Conservation (phyloP, 1,139 yeast genomes). For the Nakaseomyces uthaithaninus region DNA sequence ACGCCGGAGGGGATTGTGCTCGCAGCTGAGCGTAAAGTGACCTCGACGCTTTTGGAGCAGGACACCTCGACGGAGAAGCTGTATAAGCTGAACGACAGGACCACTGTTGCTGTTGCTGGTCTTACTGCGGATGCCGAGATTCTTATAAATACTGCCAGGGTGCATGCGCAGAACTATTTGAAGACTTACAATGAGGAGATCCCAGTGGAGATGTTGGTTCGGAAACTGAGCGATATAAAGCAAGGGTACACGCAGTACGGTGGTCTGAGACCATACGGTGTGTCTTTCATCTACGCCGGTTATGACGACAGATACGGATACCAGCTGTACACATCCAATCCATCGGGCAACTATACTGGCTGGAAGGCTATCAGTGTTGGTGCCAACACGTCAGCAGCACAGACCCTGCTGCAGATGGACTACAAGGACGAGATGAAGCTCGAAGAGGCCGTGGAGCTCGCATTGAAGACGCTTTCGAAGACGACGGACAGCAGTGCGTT, state of each 20-base stretch:
- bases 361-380: conserved; percentile 99
- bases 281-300: conserved; percentile 92
- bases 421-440: conserved; percentile 74
- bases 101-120: conserved; percentile 95
- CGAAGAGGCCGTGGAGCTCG: conserved; percentile 77
- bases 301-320: conserved; percentile 83
- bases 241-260: conserved; percentile 99
- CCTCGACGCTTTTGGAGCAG: conserved; percentile 85
- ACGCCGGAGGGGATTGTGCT: conserved; percentile 89
- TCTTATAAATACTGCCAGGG: conserved; percentile 80
- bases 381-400: conserved; percentile 93
- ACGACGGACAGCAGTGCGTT: conserved; percentile 87
- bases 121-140: conserved; percentile 96
- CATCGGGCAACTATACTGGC: conserved; percentile 95
- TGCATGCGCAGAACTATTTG: conserved; percentile 74
- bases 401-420: conserved; percentile 89
- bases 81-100: conserved; percentile 73
- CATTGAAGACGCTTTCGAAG: conserved; percentile 84
- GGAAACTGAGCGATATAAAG: conserved; percentile 82
- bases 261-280: conserved; percentile 97
- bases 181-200: conserved; percentile 84
- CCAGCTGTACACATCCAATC: conserved; percentile 91
- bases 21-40: conserved; percentile 93
- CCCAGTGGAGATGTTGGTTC: conserved; percentile 85
- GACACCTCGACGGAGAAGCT: conserved; percentile 91